A percentile compares a stretch with the other conserved stretches of the same genome.
phyloP scores from a whole-genome alignment of 1,284 basidiomycete genomes.

The Singerocomus rubriflavus region DNA sequence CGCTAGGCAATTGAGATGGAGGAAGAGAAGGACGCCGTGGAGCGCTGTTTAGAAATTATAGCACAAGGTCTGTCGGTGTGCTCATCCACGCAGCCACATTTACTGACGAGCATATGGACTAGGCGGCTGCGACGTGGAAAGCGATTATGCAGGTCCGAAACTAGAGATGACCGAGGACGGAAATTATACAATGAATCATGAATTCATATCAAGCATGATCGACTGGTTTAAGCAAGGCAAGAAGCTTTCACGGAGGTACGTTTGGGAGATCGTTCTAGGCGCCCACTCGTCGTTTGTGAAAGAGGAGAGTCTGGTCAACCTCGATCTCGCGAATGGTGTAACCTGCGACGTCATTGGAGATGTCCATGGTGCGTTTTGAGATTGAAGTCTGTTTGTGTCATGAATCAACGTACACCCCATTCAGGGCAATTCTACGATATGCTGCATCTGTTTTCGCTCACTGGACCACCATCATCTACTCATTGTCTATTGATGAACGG shows the following conservation, averaged over 20 bases:
- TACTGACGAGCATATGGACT: constrained; percentile 3
- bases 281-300: constrained; percentile 74
- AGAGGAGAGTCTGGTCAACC: constrained; percentile 82
- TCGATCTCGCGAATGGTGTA: constrained; percentile 74
- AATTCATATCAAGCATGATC: constrained; percentile 87
- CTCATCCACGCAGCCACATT: neutral
- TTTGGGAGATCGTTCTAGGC: constrained; percentile 95
- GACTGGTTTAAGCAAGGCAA: constrained; percentile 92
- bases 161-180: constrained; percentile 54
- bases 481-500: constrained; percentile 93
- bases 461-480: constrained; percentile 76
- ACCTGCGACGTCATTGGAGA: constrained; percentile 92
- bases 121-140: constrained; percentile 76
- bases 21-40: constrained; percentile 76
- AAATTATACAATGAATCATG: constrained; percentile 68
- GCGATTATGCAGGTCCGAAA: constrained; percentile 64
- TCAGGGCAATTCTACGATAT: constrained; percentile 94
- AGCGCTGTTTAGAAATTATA: constrained; percentile 76
- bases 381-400: neutral
- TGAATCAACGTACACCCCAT: constrained; percentile 7
- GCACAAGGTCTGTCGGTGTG: constrained; percentile 54
- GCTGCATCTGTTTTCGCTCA: constrained; percentile 83
- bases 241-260: constrained; percentile 80
- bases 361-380: constrained; percentile 65
- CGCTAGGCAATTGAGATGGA: constrained; percentile 83